Evolutionary conservation across 345 rosid genomes (phyloP), one percentile per base, ranked within the genome.

Genomic region (Syzygium aqueum): DNA sequence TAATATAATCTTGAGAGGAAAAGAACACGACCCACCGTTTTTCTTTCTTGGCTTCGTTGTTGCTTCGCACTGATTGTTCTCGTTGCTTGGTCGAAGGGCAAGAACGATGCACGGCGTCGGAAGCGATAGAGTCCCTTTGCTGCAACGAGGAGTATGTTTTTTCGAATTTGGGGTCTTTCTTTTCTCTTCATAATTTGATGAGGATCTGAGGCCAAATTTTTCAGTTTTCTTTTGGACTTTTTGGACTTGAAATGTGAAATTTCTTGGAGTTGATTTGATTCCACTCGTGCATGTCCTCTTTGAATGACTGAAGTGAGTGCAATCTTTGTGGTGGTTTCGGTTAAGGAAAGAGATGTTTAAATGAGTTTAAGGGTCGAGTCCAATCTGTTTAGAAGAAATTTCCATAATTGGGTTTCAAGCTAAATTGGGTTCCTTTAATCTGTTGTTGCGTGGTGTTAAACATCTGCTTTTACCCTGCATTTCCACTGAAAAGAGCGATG

Each of bases 111-210:
- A 37, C 84, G 90, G 82, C 43, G 15, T 59, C 28, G 88, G 88
- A 53, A 85, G 88, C 78, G 92, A 89, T 57, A 88, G 92, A 88
- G 86, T 88, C 84, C 92, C 92, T 65, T 89, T 91, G 53, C 86
- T 91, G 27, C 91, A 63, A 57, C 88, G 87, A 67, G 89, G 90
- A 65, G 92, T 91, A 88, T 67, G 92, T 65, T 63, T 27, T 30
- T 61, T 27, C 27, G 25, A 14, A 28, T 63, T 63, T 61, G 50
- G 28, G 22, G 23, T 6, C 54, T 52, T 56, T 63, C 40, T 56
- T 86, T 28, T 73, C 46, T 5, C 25, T 33, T 73, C 80, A 22
- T 73, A 22, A 17, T 17, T 33, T 33, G 49, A 33, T 33, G 80
- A 73, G 10, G 80, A 73, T 73, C 46, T 73, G 8, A 11, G 80